Conservation (phyloP, 2,329 filamentous ascomycete species). For the Beauveria brongniartii region DNA sequence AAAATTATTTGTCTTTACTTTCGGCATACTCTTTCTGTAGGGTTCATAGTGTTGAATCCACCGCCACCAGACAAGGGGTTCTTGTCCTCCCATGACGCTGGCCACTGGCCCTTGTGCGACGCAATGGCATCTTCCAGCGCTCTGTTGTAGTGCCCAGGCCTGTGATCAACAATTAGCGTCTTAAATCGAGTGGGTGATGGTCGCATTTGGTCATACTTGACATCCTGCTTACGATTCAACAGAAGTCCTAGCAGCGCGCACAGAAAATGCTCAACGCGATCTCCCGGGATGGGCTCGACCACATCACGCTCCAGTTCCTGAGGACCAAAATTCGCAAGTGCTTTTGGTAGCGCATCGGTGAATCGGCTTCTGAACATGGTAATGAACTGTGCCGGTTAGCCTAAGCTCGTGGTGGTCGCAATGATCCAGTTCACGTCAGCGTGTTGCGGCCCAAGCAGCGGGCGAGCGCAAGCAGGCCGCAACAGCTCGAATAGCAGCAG, state of each 20-base stretch:
- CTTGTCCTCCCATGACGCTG: constrained; percentile 69
- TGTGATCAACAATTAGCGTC: constrained; percentile 28
- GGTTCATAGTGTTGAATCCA: constrained; percentile 74
- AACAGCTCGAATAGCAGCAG: neutral
- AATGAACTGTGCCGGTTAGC: constrained; percentile 63
- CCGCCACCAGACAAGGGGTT: constrained; percentile 76
- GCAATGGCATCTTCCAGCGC: constrained; percentile 90
- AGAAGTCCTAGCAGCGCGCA: constrained; percentile 84
- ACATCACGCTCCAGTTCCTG: constrained; percentile 91
- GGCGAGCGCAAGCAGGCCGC: neutral
- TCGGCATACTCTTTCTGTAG: constrained; percentile 64
- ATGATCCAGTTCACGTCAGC: constrained; percentile 30
- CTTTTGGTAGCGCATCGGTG: constrained; percentile 79
- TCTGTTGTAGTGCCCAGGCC: constrained; percentile 83
- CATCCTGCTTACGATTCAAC: constrained; percentile 95
- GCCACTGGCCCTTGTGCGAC: constrained; percentile 83
- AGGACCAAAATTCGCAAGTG: constrained; percentile 80
- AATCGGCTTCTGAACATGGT: constrained; percentile 97
- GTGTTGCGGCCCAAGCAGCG: neutral
- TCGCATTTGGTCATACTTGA: constrained; percentile 62
- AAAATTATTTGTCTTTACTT: neutral
- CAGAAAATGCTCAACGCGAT: constrained; percentile 78
- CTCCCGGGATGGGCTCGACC: constrained; percentile 66
- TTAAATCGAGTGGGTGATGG: too few relatives aligned
- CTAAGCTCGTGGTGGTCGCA: constrained; percentile 11